Evolutionary conservation across 441 rosid species (phyloP).

Genomic region (Pelargonium australe): DNA sequence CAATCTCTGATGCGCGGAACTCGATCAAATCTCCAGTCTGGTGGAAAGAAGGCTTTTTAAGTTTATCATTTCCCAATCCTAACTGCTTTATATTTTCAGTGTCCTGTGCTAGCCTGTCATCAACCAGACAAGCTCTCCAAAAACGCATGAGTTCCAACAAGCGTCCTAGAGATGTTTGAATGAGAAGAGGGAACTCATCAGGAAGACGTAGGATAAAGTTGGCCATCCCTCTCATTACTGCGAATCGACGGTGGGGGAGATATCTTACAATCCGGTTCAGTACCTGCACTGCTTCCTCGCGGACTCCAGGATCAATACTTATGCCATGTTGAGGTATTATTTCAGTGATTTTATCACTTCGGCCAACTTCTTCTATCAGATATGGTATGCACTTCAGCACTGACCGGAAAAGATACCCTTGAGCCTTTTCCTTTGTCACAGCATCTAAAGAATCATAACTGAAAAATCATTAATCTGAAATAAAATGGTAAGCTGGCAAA

Average conservation of each 20-base stretch:
- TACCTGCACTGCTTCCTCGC: constrained; percentile 98
- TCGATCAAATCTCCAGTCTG: constrained; percentile 69
- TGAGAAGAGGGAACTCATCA: constrained; percentile 97
- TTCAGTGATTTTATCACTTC: constrained; percentile 96
- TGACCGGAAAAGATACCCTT: constrained; percentile 86
- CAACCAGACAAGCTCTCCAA: constrained; percentile 94
- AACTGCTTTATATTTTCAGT: constrained; percentile 43
- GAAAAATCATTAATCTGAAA: not conserved
- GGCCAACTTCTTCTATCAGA: constrained; percentile 95
- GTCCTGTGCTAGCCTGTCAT: constrained; percentile 50
- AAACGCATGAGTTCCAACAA: constrained; percentile 96
- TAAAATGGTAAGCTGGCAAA: not conserved
- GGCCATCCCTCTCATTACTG: constrained; percentile 99
- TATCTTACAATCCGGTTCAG: constrained; percentile 85
- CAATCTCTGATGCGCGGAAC: constrained; percentile 85
- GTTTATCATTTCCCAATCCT: constrained; percentile 48
- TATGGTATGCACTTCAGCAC: constrained; percentile 97
- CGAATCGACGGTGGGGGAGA: constrained; percentile 94
- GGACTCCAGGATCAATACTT: constrained; percentile 98
- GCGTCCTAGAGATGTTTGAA: constrained; percentile 92
- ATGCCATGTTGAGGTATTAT: constrained; percentile 99
- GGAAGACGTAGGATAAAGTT: constrained; percentile 88
- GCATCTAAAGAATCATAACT: constrained; percentile 60
- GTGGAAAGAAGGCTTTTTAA: constrained; percentile 71
- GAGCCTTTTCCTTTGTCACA: constrained; percentile 96